Evolutionary conservation across 163 green algal species (phyloP).

Genomic region (Chlorella variabilis): DNA sequence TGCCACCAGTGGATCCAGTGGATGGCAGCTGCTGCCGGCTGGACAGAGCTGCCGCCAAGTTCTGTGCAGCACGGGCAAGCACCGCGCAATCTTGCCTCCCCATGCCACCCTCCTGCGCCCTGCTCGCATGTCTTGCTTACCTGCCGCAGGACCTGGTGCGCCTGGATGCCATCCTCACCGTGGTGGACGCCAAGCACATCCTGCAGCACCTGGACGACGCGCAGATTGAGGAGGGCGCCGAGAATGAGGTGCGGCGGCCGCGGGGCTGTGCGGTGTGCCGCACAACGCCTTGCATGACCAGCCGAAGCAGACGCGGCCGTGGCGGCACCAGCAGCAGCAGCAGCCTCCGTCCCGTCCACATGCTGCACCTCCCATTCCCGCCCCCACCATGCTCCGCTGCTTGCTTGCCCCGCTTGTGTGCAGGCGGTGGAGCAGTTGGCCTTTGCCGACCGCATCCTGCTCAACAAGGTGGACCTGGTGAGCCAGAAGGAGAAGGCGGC

Average conservation of each 20-base stretch:
- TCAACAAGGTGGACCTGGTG: conserved; percentile 96
- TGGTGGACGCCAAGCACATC: conserved; percentile 91
- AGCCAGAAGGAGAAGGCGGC: conserved; percentile 11
- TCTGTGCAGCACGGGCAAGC: too few species aligned
- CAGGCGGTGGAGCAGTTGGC: conserved; percentile 89
- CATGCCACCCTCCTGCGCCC: too few species aligned
- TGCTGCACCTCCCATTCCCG: not conserved
- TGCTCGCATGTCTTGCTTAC: too few species aligned
- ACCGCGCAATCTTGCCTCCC: too few species aligned
- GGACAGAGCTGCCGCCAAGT: too few species aligned
- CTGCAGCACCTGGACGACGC: conserved; percentile 65
- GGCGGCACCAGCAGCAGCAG: too few species aligned
- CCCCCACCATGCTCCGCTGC: not conserved
- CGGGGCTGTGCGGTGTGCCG: too few species aligned
- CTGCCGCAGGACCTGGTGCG: conserved; percentile 5
- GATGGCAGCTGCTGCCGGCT: too few species aligned
- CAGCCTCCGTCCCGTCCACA: not conserved
- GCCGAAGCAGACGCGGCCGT: too few species aligned
- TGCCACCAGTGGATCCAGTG: too few species aligned
- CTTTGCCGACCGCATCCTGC: conserved; percentile 91
- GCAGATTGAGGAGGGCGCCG: conserved; percentile 52
- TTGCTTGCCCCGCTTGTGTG: not conserved
- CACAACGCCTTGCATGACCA: too few species aligned
- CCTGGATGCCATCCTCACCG: conserved; percentile 93
- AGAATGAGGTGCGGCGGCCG: not conserved